phyloP scores from a whole-genome alignment of 306 rosid species.

The Senna siamea region DNA sequence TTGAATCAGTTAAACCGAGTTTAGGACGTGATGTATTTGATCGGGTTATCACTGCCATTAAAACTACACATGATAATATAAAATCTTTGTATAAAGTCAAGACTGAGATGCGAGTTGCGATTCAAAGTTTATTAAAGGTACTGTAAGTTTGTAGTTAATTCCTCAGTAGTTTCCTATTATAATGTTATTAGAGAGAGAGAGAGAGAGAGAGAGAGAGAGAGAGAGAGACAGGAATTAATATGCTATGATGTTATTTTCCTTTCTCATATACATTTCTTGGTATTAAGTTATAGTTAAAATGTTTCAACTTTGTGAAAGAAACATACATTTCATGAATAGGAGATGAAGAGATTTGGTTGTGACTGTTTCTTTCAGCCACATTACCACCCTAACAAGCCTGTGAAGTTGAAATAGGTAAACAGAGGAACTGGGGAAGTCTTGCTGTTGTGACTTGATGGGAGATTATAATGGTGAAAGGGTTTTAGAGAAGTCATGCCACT shows the following conservation, averaged over 20 bases:
- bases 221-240: neutral
- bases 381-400: no score
- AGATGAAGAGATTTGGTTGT: no score
- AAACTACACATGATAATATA: constrained; percentile 57
- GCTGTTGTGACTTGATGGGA: no score
- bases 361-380: no score
- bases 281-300: neutral
- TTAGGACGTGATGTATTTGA: constrained; percentile 56
- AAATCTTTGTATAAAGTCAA: constrained; percentile 74
- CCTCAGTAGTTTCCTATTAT: neutral
- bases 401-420: no score
- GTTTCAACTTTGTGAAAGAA: no score
- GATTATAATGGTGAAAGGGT: no score
- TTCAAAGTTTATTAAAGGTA: constrained; percentile 82
- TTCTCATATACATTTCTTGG: neutral
- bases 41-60: constrained; percentile 63
- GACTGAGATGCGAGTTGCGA: constrained; percentile 74
- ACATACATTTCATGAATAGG: no score
- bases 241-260: neutral
- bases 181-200: neutral
- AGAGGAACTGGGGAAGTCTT: no score
- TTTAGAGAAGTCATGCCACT: no score
- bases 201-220: neutral
- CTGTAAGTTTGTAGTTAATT: constrained; percentile 23
- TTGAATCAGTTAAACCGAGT: constrained; percentile 70